phyloP scores from a whole-genome alignment of 1,284 basidiomycete species.

The Xerocomus nothofagi region DNA sequence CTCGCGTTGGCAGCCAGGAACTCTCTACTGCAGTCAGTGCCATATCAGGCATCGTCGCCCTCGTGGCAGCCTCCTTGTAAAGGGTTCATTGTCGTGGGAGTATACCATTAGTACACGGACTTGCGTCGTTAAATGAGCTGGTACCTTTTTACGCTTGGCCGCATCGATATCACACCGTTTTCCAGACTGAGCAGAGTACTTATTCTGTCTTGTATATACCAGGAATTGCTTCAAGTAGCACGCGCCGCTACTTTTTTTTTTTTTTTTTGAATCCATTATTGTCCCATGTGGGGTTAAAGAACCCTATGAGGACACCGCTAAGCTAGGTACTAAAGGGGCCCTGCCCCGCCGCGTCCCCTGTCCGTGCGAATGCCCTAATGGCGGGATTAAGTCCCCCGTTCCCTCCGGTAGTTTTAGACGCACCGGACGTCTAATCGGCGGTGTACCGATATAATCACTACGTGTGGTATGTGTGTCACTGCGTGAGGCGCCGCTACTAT shows the following conservation, averaged over 20 bases:
- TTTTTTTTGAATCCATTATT: background rate
- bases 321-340: too few relatives aligned
- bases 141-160: conserved; percentile 18
- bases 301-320: too few relatives aligned
- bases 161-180: conserved; percentile 15
- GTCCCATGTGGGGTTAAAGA: too few relatives aligned
- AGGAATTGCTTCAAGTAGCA: conserved; percentile 6
- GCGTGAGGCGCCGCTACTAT: too few relatives aligned
- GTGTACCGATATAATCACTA: too few relatives aligned
- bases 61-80: conserved; percentile 22
- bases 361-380: too few relatives aligned
- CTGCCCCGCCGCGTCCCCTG: too few relatives aligned
- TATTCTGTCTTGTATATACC: conserved; percentile 27
- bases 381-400: too few relatives aligned
- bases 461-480: too few relatives aligned
- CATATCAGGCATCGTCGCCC: conserved; percentile 30
- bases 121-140: conserved; percentile 26
- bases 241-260: conserved; percentile 9
- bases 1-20: conserved; percentile 26
- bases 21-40: conserved; percentile 26
- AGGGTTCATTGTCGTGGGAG: conserved; percentile 5
- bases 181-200: conserved; percentile 2
- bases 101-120: conserved; percentile 23
- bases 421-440: too few relatives aligned
- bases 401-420: too few relatives aligned